Base-by-base conservation (phyloP, 2,329 filamentous ascomycete species). In the Lasiodiplodia sp. region DNA sequence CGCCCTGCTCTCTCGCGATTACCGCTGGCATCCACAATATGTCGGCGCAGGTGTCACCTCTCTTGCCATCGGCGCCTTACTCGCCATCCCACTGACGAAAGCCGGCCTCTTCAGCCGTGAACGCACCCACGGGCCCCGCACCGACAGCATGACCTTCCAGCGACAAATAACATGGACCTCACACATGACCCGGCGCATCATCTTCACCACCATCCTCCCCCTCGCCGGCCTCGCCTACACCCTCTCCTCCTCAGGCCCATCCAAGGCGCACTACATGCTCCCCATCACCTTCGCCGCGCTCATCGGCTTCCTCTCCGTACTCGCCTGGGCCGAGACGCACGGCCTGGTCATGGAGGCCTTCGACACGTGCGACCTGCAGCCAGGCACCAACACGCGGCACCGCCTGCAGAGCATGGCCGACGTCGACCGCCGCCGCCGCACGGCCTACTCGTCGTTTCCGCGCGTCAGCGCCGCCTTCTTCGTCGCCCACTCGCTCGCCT, bases 311-410 rank as follows among this genome's bases (percentile, higher is more conserved):
- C 81, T 93, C 5, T 91, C 89, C 1, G 90, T 89, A 64, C 85
- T 95, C 11, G 91, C 91, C 1, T 89, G 93, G 56, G 87, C 91
- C 2, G 92, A 94, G 78, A 93, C 91, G 78, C 88, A 91, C 71
- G 91, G 91, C 0, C 81, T 94, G 38, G 86, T 94, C 75, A 94
- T 94, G 91, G 91, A 94, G 75, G 90, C 89, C 0, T 94, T 91
- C 77, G 92, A 94, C 76, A 92, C 89, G n/a, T 92, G 90, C 51
- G 92, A 94, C 77, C 83, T 94, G 4, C 91, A 92, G 72, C 88
- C 90, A 2, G 89, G 90, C 12, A 90, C 91, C 83, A 91, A 86
- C 68, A 83, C 81, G 34, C 76, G 73, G 31, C 83, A 85, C 72
- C 79, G 83, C 0, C 74, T 84, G 23, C 73, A 83, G 75, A 83